These are phyloP conservation scores for Vitis labrusca DNA, from an alignment of 164 flowering plant species.

Conservation along the genomic window DNA sequence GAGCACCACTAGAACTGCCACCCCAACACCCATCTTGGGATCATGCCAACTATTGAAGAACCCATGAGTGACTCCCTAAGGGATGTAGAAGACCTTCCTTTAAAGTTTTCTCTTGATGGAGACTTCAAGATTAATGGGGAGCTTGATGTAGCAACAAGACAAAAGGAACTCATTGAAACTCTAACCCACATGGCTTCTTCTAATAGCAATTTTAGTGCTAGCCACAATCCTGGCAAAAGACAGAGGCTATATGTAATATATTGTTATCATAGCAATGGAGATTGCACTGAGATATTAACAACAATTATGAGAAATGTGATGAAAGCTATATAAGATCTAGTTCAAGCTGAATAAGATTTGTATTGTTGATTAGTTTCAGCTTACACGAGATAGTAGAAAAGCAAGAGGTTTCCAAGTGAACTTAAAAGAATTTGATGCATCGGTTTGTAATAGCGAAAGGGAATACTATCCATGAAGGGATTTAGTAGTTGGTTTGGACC, in stretches of 20 bases:
- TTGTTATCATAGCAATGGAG: conserved; percentile 44
- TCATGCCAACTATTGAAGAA: conserved; percentile 51
- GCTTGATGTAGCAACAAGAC: conserved; percentile 40
- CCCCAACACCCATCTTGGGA: conserved; percentile 53
- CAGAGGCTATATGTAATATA: conserved; percentile 61
- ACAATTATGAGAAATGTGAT: conserved; percentile 37
- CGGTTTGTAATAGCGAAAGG: conserved; percentile 72
- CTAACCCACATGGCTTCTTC: conserved; percentile 28
- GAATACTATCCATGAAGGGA: conserved; percentile 73
- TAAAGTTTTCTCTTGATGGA: conserved; percentile 65
- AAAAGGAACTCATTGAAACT: conserved; percentile 59
- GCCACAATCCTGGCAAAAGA: conserved; percentile 58
- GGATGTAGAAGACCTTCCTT: conserved; percentile 75
- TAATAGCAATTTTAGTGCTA: conserved; percentile 22
- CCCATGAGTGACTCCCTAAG: conserved; percentile 76
- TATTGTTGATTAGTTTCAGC: conserved; percentile 56
- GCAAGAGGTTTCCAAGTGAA: conserved; percentile 34
- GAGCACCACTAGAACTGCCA: conserved; percentile 66
- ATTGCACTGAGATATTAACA: conserved; percentile 25
- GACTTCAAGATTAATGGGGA: conserved; percentile 62
- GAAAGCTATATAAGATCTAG: conserved; percentile 29
- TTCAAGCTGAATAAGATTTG: conserved; percentile 46
- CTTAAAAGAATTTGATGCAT: conserved; percentile 60
- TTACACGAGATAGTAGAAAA: conserved; percentile 50
- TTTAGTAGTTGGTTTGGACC: conserved; percentile 53